Percentiles rank a stretch among this genome's conserved stretches.
These are phyloP conservation scores for Zygotorulaspora chibaensis DNA, from an alignment of 805 yeast genomes.

Conservation along the genomic window DNA sequence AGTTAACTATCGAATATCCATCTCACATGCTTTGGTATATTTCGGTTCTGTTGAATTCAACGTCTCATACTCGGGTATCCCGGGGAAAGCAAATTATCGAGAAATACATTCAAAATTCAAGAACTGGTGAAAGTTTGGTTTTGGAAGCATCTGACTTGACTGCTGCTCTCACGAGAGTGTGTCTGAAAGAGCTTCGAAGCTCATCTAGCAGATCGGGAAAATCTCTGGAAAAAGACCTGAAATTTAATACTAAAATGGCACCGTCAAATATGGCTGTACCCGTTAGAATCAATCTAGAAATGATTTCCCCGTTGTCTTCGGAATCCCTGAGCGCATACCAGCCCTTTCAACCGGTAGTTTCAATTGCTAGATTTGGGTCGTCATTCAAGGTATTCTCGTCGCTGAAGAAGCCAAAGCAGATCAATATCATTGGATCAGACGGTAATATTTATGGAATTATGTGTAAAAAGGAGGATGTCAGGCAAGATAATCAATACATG, in stretches of 20 bases:
- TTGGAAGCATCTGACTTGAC: constrained; percentile 24
- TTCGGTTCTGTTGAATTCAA: constrained; percentile 63
- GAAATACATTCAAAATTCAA: constrained; percentile 19
- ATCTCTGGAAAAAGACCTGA: constrained; percentile 39
- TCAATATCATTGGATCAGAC: constrained; percentile 73
- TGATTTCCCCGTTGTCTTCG: constrained; percentile 52
- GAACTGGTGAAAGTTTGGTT: constrained; percentile 17
- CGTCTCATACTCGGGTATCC: constrained; percentile 41
- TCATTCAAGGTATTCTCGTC: constrained; percentile 70
- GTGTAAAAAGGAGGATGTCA: constrained; percentile 86
- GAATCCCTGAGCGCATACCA: constrained; percentile 39
- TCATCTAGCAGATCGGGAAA: constrained; percentile 27
- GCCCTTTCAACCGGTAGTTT: constrained; percentile 47
- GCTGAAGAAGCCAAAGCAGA: constrained; percentile 79
- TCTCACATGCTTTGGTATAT: constrained; percentile 73
- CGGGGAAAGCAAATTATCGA: constrained; percentile 46
- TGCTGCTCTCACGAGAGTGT: constrained; percentile 24
- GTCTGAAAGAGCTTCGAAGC: constrained; percentile 25
- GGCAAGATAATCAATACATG: constrained; percentile 93
- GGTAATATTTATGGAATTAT: constrained; percentile 68
- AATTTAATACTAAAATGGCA: constrained; percentile 39
- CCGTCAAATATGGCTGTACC: constrained; percentile 68
- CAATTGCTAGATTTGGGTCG: constrained; percentile 62
- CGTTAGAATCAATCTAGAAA: constrained; percentile 62
- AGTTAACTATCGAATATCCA: constrained; percentile 64